Conservation (phyloP, 1,284 basidiomycete genomes). For the Xanthoconium separans region DNA sequence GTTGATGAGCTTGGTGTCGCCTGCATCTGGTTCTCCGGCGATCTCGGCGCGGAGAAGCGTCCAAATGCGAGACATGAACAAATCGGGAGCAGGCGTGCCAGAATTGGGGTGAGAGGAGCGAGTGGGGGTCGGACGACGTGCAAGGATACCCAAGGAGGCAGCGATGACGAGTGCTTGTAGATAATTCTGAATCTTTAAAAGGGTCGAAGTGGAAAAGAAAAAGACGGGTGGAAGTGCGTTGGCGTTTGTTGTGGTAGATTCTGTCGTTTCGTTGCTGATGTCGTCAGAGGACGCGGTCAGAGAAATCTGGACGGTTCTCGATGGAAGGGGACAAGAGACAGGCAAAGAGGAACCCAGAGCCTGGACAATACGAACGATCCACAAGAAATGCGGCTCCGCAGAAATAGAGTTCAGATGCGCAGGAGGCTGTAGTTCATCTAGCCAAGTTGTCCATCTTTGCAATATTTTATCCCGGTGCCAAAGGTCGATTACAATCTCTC, state of each 20-base stretch:
- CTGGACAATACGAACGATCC: slow-evolving; percentile 49
- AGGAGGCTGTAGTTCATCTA: slow-evolving; percentile 23
- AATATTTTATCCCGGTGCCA: slow-evolving; percentile 44
- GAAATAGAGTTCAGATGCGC: slow-evolving; percentile 16
- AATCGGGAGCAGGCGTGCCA: slow-evolving; percentile 3
- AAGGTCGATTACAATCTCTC: slow-evolving; percentile 47
- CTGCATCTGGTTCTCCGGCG: slow-evolving; percentile 39
- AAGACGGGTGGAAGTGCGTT: slow-evolving; percentile 61
- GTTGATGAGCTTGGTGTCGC: slow-evolving; percentile 56
- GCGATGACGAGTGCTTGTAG: slow-evolving; percentile 69
- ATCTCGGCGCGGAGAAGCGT: slow-evolving; percentile 59
- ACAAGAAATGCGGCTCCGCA: slow-evolving; percentile 28
- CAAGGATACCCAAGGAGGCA: slow-evolving; percentile 57
- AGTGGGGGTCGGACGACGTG: slow-evolving; percentile 38
- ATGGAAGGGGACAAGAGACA: slow-evolving; percentile 44
- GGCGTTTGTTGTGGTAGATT: slow-evolving; percentile 8
- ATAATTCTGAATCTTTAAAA: slow-evolving; percentile 64
- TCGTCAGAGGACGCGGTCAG: background rate
- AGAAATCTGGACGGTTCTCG: slow-evolving; percentile 17
- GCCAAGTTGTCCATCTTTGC: slow-evolving; percentile 44
- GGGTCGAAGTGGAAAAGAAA: slow-evolving; percentile 51
- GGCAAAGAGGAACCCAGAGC: slow-evolving; percentile 45
- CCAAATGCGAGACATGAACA: slow-evolving; percentile 62
- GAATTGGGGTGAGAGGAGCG: background rate
- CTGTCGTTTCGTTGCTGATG: slow-evolving; percentile 5